phyloP scores from a whole-genome alignment of 2,329 filamentous ascomycete genomes.

The Arachnopeziza araneosa region DNA sequence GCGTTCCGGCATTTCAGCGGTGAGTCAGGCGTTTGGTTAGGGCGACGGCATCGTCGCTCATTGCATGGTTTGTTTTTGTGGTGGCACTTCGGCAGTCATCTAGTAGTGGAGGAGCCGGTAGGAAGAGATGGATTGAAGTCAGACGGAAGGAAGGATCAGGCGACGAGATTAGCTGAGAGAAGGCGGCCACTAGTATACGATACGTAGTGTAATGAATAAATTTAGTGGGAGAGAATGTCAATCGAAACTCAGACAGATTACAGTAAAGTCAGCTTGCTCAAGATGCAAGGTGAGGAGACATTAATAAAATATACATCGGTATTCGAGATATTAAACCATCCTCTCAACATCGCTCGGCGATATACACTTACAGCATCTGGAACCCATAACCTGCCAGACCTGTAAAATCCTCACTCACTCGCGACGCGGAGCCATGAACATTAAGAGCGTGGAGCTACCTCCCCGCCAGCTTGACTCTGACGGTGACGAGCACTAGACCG shows the following conservation, averaged over 20 bases:
- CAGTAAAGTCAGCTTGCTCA: too few relatives aligned
- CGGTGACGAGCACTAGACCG: too few relatives aligned
- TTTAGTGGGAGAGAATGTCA: not conserved
- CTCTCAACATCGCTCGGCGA: too few relatives aligned
- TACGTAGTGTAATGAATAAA: not conserved
- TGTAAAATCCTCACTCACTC: too few relatives aligned
- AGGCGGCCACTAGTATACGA: not conserved
- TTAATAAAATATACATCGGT: too few relatives aligned
- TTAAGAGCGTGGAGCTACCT: too few relatives aligned
- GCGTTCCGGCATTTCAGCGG: constrained; percentile 16
- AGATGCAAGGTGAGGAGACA: too few relatives aligned
- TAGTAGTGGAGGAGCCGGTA: not conserved
- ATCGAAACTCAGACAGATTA: not conserved
- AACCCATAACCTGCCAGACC: too few relatives aligned
- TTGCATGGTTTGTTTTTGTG: not conserved
- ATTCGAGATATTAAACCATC: too few relatives aligned
- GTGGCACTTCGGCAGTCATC: not conserved
- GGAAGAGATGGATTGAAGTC: not conserved
- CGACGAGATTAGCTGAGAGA: not conserved
- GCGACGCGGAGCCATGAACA: too few relatives aligned
- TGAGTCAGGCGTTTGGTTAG: constrained; percentile 16
- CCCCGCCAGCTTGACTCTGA: too few relatives aligned
- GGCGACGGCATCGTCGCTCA: not conserved
- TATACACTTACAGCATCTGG: too few relatives aligned
- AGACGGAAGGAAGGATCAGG: not conserved